Conservation (phyloP, 169 alveolate genomes). For the Plasmodium inui region DNA sequence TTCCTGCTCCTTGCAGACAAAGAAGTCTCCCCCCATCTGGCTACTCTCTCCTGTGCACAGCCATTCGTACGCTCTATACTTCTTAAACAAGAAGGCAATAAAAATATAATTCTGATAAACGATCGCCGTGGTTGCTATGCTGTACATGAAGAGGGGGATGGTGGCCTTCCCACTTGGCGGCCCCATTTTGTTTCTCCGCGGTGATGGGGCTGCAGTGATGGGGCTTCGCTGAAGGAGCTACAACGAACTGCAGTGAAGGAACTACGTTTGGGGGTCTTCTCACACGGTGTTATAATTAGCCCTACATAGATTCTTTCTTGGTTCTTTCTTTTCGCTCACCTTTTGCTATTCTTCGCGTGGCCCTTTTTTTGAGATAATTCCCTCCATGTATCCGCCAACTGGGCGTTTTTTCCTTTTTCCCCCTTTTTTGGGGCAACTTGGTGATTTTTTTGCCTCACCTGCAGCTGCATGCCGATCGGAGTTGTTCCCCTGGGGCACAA, state of each 20-base stretch:
- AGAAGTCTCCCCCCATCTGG: constrained; percentile 6
- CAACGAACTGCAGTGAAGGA: not conserved
- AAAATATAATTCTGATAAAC: constrained; percentile 62
- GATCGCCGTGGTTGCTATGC: constrained; percentile 61
- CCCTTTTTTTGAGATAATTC: not conserved
- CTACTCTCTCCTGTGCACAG: constrained; percentile 26
- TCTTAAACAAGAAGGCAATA: constrained; percentile 37
- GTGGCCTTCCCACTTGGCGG: not conserved
- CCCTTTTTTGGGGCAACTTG: not conserved
- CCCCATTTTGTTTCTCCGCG: constrained; percentile 13
- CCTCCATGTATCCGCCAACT: not conserved
- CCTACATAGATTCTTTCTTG: not conserved
- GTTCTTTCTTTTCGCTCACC: not conserved
- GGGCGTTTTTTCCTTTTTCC: not conserved
- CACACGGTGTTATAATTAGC: not conserved
- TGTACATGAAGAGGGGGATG: constrained; percentile 47
- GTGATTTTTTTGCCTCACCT: not conserved
- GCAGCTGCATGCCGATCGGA: not conserved
- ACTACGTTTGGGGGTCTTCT: not conserved
- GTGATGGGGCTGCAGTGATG: not conserved
- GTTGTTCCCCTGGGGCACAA: not conserved
- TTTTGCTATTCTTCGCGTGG: not conserved
- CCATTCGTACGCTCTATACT: constrained; percentile 61
- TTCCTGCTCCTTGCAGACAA: constrained; percentile 58
- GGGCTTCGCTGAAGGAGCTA: not conserved